phyloP scores from a whole-genome alignment of 805 yeast genomes.

The Wickerhamiella brachini region DNA sequence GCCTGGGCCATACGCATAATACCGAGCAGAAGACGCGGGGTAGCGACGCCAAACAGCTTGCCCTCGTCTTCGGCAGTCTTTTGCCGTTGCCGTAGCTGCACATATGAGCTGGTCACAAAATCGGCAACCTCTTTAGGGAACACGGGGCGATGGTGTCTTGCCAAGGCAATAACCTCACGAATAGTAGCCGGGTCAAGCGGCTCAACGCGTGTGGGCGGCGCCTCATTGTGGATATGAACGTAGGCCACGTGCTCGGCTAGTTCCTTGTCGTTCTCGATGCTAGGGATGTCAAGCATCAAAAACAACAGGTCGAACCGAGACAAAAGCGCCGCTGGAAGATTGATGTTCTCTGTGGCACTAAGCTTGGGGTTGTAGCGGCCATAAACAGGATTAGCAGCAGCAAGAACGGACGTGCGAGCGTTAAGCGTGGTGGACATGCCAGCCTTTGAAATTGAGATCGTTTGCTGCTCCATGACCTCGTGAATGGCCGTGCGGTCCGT shows the following conservation, averaged over 20 bases:
- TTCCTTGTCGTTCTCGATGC: conserved; percentile 63
- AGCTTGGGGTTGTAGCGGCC: conserved; percentile 86
- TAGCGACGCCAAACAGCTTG: conserved; percentile 77
- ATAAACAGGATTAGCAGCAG: conserved; percentile 96
- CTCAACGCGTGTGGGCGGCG: conserved; percentile 62
- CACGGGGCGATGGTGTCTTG: conserved; percentile 73
- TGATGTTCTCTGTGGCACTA: conserved; percentile 90
- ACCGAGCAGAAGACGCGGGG: conserved; percentile 89
- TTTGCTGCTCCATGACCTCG: conserved; percentile 99
- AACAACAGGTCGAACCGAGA: conserved; percentile 90
- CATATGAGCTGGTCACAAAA: conserved; percentile 72
- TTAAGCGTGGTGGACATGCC: conserved; percentile 93
- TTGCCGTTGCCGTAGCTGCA: conserved; percentile 84
- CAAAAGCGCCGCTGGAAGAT: conserved; percentile 87
- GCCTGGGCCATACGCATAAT: conserved; percentile 91
- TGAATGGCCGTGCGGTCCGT: conserved; percentile 93
- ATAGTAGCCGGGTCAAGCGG: conserved; percentile 70
- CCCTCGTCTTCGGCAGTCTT: conserved; percentile 45
- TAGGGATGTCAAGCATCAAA: conserved; percentile 73
- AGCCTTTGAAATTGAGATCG: conserved; percentile 92
- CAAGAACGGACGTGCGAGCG: conserved; percentile 88
- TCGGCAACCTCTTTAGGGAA: conserved; percentile 76
- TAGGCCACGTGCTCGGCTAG: conserved; percentile 89
- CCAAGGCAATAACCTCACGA: conserved; percentile 77
- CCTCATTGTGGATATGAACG: conserved; percentile 86